Base-by-base conservation (phyloP, 371 early-diverging fungal genomes). In the Syncephalastrum racemosum region DNA sequence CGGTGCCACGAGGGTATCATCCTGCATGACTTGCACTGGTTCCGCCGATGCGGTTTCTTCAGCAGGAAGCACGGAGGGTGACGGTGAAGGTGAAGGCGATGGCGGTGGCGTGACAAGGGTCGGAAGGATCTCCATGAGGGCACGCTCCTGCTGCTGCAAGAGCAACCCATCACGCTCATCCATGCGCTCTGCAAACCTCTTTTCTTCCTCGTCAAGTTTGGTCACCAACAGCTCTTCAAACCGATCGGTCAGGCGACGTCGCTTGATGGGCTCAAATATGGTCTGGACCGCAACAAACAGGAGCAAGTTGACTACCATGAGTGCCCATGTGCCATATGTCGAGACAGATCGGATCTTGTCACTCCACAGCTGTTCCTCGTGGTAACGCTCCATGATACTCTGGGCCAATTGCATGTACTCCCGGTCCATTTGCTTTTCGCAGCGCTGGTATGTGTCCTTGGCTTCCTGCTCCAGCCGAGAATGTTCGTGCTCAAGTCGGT, bases 331-430 rank as follows among this genome's bases (percentile, higher is more conserved):
- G 31, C 90, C 90, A 46, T 91, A 91, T 0, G 95, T 95, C 59
- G 87, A 88, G 4, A 91, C 89, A 18, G 86, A 82, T 8, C 97
- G 89, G 50, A 97, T 95, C 77, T 97, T 95, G 80, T 97, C 98
- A 57, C 91, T 91, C 91, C 94, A 97, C n/a, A 96, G 79, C 67
- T 96, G 96, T 58, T 97, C 98, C 63, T 91, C 93, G 53, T 92
- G 90, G 62, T 92, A 93, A 15, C 92, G 70, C 46, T 85, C 83
- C 74, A 87, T 85, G 39, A 92, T 93, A 0, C 86, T 79, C n/a
- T 71, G 71, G 0, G 89, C 87, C 46, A 92, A 58, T 16, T 72
- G 81, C 58, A 82, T 75, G 44, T 90, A 91, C 19, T 79, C 80
- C 15, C 75, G 68, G 44, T 92, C 93, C 55, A 91, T 90, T n/a